Base-by-base conservation (phyloP, 1,284 basidiomycete genomes). In the Cutaneotrichosporon sp. region DNA sequence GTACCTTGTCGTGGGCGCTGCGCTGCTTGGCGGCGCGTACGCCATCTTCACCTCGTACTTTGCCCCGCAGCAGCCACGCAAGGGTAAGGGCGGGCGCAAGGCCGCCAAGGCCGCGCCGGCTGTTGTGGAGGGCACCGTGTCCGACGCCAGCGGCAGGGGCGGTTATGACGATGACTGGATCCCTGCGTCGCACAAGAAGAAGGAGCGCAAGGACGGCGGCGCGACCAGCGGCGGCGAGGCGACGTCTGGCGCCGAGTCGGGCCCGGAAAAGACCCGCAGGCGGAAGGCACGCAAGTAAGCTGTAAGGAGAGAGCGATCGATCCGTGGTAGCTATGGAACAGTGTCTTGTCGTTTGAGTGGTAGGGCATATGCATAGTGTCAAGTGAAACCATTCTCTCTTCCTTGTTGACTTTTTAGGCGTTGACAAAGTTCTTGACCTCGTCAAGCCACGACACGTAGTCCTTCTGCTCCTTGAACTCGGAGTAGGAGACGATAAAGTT, bases 121-220 rank as follows among this genome's bases (percentile, higher is more conserved):
- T 7, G 65, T 82, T 38, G 62, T 59, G 47, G 52, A 59, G 30
- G 60, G 57, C 43, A 52, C 61, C 15, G 64, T 82, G 54, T 83
- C 81, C 55, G 77, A 82, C 10, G 81, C 84, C n/a, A 79, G 80
- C 33, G 78, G 80, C 41, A 75, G 80, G 4, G 80, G 81, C 39
- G 82, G 83, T 54, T 91, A 91, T 64, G 83, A 90, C 66, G 88
- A 92, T 69, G 89, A 92, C 66, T 93, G 90, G 90, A 92, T 93
- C 65, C 90, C 90, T 15, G 85, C 84, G 62, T 85, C 89, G 64
- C 88, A 91, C 65, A 87, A 83, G 77, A 85, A 83, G 77, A 86
- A 52, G 61, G 46, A 45, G 4, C 22, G 20, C 22, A 56, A 52
- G 21, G 60, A 51, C 5, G 58, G 47, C 9, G 51, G 41, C 15